These are phyloP conservation scores for Myxozyma sirexii DNA, from an alignment of 805 yeast genomes.

Conservation along the genomic window DNA sequence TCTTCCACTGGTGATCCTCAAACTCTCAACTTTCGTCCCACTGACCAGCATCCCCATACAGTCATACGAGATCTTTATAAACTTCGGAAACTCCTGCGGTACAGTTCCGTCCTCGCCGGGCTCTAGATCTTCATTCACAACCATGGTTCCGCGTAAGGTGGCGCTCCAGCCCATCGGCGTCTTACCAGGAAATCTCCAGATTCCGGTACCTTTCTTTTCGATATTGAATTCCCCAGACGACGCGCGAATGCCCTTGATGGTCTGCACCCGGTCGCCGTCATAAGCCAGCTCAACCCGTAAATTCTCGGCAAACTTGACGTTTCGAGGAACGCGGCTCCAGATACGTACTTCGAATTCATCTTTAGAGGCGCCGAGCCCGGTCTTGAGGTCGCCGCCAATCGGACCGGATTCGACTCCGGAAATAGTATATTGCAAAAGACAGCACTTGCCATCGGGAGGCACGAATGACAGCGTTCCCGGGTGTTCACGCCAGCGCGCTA, in stretches of 20 bases:
- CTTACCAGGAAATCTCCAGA: constrained; percentile 68
- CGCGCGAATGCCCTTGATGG: constrained; percentile 59
- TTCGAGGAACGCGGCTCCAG: constrained; percentile 50
- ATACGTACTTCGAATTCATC: constrained; percentile 68
- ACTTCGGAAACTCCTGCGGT: constrained; percentile 46
- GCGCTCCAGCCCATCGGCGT: constrained; percentile 68
- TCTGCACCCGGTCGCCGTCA: constrained; percentile 37
- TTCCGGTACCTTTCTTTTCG: constrained; percentile 55
- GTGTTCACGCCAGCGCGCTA: constrained; percentile 52
- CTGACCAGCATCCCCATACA: constrained; percentile 75
- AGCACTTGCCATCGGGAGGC: constrained; percentile 82
- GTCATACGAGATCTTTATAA: constrained; percentile 54
- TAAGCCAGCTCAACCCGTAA: constrained; percentile 49
- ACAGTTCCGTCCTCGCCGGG: constrained; percentile 31
- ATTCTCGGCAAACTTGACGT: constrained; percentile 53
- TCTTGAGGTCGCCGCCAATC: constrained; percentile 56
- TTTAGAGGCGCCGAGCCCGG: constrained; percentile 54
- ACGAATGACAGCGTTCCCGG: constrained; percentile 63
- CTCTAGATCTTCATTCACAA: constrained; percentile 39
- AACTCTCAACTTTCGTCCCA: constrained; percentile 67
- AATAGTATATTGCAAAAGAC: constrained; percentile 43
- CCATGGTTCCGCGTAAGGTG: constrained; percentile 62
- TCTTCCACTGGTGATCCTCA: constrained; percentile 56
- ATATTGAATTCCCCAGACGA: constrained; percentile 78
- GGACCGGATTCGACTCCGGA: constrained; percentile 55